A percentile compares a stretch with the other conserved stretches of the same genome.
Evolutionary conservation across 331 rosid genomes (phyloP).

Genomic region (Quercus phellos): DNA sequence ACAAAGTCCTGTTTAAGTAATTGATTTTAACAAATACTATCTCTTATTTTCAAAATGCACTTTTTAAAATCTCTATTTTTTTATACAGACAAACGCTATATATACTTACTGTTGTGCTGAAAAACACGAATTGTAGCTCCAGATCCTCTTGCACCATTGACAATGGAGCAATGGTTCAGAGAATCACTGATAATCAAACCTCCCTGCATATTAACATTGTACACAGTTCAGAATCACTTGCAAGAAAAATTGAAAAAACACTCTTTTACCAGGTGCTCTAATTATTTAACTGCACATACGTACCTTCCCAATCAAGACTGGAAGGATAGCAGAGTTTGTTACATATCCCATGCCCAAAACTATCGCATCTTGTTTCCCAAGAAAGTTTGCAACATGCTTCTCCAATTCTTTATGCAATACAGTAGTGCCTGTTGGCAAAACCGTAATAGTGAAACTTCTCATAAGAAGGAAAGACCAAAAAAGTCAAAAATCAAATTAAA

Average conservation of each 20-base stretch:
- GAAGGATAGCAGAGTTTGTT: constrained; percentile 72
- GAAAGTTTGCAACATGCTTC: constrained; percentile 50
- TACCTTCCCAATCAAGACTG: constrained; percentile 72
- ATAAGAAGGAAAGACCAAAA: neutral
- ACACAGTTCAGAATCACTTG: neutral
- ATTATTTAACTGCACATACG: neutral
- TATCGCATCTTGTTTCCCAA: constrained; percentile 65
- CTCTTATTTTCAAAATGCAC: no score
- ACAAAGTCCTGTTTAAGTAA: no score
- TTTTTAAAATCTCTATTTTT: no score
- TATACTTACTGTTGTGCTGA: constrained; percentile 54
- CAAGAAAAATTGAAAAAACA: neutral
- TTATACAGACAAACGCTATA: neutral
- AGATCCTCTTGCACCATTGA: constrained; percentile 69
- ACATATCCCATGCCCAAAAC: constrained; percentile 70
- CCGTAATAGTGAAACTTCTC: neutral
- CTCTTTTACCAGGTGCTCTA: neutral
- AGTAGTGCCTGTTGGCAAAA: constrained; percentile 47
- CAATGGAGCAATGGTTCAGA: constrained; percentile 53
- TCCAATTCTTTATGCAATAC: constrained; percentile 55
- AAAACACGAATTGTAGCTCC: constrained; percentile 68
- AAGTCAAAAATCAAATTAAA: neutral
- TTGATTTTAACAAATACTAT: no score
- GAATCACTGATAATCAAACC: constrained; percentile 53
- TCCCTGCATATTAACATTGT: constrained; percentile 23